Evolutionary conservation across 345 rosid genomes (phyloP).

Genomic region (Rhodamnia argentea): DNA sequence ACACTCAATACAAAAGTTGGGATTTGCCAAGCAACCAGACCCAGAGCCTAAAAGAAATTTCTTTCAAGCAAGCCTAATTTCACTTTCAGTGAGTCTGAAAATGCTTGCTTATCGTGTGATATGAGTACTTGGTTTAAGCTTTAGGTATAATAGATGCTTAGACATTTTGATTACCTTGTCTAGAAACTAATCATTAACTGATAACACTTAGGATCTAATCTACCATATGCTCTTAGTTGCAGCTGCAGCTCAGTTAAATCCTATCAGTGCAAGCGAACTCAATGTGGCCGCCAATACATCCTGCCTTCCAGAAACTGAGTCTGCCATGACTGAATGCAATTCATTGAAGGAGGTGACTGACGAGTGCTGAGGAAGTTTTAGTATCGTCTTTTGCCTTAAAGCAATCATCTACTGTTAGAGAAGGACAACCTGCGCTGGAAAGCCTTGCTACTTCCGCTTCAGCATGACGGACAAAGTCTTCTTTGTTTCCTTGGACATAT

Average conservation of each 20-base stretch:
- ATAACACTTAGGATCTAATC: background rate
- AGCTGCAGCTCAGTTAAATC: background rate
- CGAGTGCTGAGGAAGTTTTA: background rate
- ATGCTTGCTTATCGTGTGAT: background rate
- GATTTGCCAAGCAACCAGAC: background rate
- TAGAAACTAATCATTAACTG: background rate
- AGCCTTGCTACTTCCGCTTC: slow-evolving; percentile 84
- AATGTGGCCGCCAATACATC: background rate
- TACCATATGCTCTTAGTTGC: background rate
- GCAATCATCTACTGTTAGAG: background rate
- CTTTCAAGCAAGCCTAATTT: background rate
- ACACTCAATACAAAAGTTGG: background rate
- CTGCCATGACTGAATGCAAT: background rate
- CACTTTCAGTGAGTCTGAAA: background rate
- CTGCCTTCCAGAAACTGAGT: background rate
- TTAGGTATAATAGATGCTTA: background rate
- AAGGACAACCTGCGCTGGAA: slow-evolving; percentile 67
- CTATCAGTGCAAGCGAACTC: background rate
- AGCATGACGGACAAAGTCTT: slow-evolving; percentile 51
- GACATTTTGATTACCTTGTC: background rate
- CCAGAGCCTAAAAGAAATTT: background rate
- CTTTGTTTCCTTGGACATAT: slow-evolving; percentile 66
- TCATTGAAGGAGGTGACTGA: background rate
- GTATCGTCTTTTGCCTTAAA: background rate
- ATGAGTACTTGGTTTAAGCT: background rate